Percentiles rank a stretch among this genome's conserved stretches.
phyloP scores from a whole-genome alignment of 306 rosid species.

The Cicer pinnatifidum region DNA sequence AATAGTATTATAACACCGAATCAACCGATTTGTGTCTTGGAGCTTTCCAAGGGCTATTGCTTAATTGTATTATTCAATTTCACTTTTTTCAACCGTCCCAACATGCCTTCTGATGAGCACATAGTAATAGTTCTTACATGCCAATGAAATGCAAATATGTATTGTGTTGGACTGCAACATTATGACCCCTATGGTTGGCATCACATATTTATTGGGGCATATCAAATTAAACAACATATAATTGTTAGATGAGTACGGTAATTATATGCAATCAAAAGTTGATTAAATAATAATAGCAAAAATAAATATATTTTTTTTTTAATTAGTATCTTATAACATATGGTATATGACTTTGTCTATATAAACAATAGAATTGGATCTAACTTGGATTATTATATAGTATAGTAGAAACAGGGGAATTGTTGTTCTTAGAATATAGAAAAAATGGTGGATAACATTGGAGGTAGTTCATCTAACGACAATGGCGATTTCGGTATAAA shows the following conservation, averaged over 20 bases:
- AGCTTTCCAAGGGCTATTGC: slow-evolving; percentile 39
- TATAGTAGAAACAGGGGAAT: neutral
- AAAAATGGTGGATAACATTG: slow-evolving; percentile 39
- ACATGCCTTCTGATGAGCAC: slow-evolving; percentile 30
- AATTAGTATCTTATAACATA: no score
- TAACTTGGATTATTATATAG: slow-evolving; percentile 1
- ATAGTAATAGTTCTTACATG: slow-evolving; percentile 32
- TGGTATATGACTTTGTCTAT: neutral
- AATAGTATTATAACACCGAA: neutral
- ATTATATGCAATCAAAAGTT: no score
- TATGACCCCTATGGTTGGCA: slow-evolving; percentile 40
- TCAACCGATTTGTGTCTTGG: slow-evolving; percentile 26
- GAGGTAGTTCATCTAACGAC: slow-evolving; percentile 45
- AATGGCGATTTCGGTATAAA: slow-evolving; percentile 44
- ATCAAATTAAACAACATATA: neutral
- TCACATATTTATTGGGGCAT: neutral
- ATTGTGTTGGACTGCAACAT: slow-evolving; percentile 7
- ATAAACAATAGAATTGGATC: slow-evolving; percentile 36
- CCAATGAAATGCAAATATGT: slow-evolving; percentile 39
- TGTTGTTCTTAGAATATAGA: neutral
- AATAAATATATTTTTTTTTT: no score
- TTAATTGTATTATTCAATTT: slow-evolving; percentile 6
- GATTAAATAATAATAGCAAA: no score
- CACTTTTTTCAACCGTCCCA: slow-evolving; percentile 41
- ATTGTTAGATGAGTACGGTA: no score